Evolutionary conservation across 768 basidiomycete species (phyloP).

Genomic region (Pleurotus platypus): DNA sequence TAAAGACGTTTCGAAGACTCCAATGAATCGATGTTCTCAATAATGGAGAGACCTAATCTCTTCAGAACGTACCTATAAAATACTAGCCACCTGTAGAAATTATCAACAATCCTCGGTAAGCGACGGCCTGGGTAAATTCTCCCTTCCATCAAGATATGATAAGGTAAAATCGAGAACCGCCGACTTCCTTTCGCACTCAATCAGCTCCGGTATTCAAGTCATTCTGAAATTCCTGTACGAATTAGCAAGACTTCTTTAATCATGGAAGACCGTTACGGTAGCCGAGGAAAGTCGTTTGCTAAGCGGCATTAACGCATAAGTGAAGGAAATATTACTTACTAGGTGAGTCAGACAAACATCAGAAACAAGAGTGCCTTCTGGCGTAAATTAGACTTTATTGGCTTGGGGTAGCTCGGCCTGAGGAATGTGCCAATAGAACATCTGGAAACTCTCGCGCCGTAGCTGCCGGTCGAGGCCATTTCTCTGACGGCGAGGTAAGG

Average conservation of each 20-base stretch:
- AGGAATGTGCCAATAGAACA: neutral
- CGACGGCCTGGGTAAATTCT: neutral
- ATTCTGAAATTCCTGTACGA: neutral
- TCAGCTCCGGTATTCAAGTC: neutral
- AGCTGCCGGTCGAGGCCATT: too few relatives aligned
- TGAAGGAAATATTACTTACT: too few relatives aligned
- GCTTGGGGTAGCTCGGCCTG: neutral
- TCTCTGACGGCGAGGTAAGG: too few relatives aligned
- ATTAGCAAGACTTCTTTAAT: neutral
- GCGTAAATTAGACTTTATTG: neutral
- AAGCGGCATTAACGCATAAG: neutral
- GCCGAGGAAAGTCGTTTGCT: neutral
- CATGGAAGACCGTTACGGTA: neutral
- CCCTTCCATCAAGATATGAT: neutral
- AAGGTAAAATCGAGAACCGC: neutral
- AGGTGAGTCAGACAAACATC: neutral
- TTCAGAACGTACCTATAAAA: too few relatives aligned
- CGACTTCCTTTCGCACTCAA: neutral
- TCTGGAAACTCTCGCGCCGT: too few relatives aligned
- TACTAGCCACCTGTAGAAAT: too few relatives aligned
- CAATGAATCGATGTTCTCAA: too few relatives aligned
- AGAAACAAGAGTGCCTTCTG: neutral
- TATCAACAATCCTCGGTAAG: too few relatives aligned
- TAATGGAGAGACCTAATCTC: too few relatives aligned
- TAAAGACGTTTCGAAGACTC: too few relatives aligned